A percentile compares a stretch with the other conserved stretches of the same genome.
Conservation (phyloP, 495 filamentous ascomycete species). For the Penicillium argentinense region DNA sequence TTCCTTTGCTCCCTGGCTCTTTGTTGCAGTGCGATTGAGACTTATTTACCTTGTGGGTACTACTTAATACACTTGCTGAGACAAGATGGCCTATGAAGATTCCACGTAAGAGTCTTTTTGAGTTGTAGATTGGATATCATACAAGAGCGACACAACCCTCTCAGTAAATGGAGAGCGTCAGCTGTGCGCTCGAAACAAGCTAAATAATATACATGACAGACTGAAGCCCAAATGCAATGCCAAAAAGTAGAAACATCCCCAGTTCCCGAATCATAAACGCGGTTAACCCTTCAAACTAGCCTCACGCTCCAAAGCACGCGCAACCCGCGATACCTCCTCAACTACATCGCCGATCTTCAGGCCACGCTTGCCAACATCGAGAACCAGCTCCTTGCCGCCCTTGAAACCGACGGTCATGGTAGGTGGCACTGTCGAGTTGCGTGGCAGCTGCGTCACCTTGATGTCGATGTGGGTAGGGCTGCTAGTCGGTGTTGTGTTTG, state of each 20-base stretch:
- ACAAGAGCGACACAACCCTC: background rate
- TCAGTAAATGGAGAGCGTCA: background rate
- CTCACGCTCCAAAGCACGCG: conserved; percentile 72
- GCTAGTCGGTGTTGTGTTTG: conserved; percentile 68
- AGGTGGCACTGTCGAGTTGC: conserved; percentile 52
- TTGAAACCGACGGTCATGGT: conserved; percentile 69
- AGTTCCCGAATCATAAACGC: too few species aligned
- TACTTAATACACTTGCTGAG: background rate
- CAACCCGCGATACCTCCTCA: conserved; percentile 89
- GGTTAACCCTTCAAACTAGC: conserved; percentile 72
- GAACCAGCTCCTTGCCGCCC: conserved; percentile 47
- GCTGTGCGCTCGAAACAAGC: too few species aligned
- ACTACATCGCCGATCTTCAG: conserved; percentile 83
- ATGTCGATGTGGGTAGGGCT: conserved; percentile 74
- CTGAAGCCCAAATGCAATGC: background rate
- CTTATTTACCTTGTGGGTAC: background rate
- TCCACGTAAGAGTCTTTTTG: background rate
- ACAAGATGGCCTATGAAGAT: background rate
- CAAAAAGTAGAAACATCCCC: too few species aligned
- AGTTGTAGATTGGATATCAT: conserved; percentile 2
- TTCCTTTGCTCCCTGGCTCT: background rate
- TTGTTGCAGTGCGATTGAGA: background rate
- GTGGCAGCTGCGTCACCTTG: conserved; percentile 64
- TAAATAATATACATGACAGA: conserved; percentile 2
- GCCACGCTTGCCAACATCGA: conserved; percentile 80